Conservation (phyloP, 495 filamentous ascomycete species). For the Aspergillus avenaceus region DNA sequence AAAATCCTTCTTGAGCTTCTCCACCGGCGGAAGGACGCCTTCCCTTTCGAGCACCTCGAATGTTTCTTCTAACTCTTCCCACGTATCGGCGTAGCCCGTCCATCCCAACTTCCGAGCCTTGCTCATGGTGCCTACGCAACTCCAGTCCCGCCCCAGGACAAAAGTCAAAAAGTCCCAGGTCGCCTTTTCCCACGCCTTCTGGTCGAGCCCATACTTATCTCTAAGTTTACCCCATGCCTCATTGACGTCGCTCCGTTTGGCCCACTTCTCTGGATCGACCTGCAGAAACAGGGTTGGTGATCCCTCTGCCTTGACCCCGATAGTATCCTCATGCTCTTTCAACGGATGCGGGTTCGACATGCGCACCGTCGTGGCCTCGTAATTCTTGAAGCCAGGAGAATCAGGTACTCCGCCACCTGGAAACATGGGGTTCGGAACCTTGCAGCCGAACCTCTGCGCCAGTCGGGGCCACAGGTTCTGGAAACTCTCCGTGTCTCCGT, state of each 20-base stretch:
- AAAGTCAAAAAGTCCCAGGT: conserved; percentile 53
- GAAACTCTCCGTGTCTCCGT: conserved; percentile 52
- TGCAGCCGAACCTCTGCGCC: conserved; percentile 40
- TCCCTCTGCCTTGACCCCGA: conserved; percentile 31
- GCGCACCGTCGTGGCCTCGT: conserved; percentile 13
- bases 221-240: conserved; percentile 42
- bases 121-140: conserved; percentile 49
- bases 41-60: conserved; percentile 43
- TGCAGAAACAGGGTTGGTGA: conserved; percentile 32
- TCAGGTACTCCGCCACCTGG: conserved; percentile 7
- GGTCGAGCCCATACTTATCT: conserved; percentile 43
- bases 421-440: conserved; percentile 46
- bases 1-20: conserved; percentile 13
- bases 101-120: conserved; percentile 49
- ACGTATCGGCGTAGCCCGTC: conserved; percentile 43
- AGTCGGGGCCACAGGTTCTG: conserved; percentile 54
- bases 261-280: conserved; percentile 51
- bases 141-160: conserved; percentile 45
- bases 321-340: conserved; percentile 27
- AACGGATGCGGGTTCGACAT: conserved; percentile 40
- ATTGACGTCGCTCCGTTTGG: conserved; percentile 45
- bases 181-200: conserved; percentile 49
- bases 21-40: conserved; percentile 11
- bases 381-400: conserved; percentile 10
- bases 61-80: conserved; percentile 44